Evolutionary conservation across 148 eudicot genomes (phyloP).

Genomic region (Bassia scoparia): DNA sequence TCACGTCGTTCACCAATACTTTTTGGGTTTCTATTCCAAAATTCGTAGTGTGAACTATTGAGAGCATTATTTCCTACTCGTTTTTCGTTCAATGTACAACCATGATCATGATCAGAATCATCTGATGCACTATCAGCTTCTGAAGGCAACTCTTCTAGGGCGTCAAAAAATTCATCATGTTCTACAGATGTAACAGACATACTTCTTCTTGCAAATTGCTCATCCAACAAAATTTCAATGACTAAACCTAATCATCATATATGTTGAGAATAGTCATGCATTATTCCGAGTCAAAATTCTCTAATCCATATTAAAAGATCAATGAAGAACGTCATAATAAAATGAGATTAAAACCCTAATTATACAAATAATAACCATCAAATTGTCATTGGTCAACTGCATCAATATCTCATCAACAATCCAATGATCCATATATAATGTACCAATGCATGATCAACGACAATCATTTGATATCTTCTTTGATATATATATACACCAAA

Average conservation of each 20-base stretch:
- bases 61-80: conserved; percentile 9
- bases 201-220: neutral
- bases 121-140: conserved; percentile 46
- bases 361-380: no score
- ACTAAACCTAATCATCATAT: neutral
- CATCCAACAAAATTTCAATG: conserved; percentile 1
- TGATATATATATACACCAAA: neutral
- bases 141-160: conserved; percentile 46
- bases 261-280: neutral
- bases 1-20: conserved; percentile 61
- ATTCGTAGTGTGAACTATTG: conserved; percentile 41
- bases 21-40: conserved; percentile 51
- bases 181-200: conserved; percentile 21
- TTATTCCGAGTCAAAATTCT: neutral
- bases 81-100: conserved; percentile 21
- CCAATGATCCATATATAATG: no score
- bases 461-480: neutral
- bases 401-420: no score
- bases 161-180: conserved; percentile 52
- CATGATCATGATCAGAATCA: conserved; percentile 32
- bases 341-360: neutral
- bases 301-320: neutral
- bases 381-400: neutral
- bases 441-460: neutral
- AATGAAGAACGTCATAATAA: neutral